Conservation (phyloP, 2,329 filamentous ascomycete genomes). For the Colletotrichum eleusines region DNA sequence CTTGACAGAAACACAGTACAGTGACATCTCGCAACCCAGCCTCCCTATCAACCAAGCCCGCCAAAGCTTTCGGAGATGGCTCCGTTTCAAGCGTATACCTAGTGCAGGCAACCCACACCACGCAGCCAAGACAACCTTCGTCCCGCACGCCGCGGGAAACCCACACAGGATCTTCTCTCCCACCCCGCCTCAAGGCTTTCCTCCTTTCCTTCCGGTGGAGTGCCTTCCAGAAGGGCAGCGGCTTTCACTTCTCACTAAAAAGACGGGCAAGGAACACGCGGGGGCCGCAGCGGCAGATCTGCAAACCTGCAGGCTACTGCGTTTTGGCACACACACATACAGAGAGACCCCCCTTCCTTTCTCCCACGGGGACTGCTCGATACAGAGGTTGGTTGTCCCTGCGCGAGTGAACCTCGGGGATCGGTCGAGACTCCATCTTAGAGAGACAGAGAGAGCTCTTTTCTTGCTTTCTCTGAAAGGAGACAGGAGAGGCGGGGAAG, state of each 20-base stretch:
- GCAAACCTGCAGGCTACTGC: slow-evolving; percentile 1
- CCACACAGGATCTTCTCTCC: not conserved
- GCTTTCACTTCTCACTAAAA: not conserved
- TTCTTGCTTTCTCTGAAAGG: not conserved
- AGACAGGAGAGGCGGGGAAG: not conserved
- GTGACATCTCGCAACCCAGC: no score
- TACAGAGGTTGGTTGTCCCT: no score
- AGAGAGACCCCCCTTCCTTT: not conserved
- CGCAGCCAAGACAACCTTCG: not conserved
- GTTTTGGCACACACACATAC: not conserved
- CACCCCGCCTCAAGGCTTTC: not conserved
- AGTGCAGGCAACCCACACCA: not conserved
- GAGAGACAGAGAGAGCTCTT: not conserved
- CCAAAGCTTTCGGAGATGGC: no score
- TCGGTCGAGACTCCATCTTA: not conserved
- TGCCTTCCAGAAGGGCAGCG: not conserved
- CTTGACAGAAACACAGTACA: no score
- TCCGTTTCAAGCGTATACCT: no score
- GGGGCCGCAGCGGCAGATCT: not conserved
- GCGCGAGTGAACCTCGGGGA: not conserved
- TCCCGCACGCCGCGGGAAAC: not conserved
- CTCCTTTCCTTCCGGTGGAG: not conserved
- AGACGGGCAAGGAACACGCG: not conserved
- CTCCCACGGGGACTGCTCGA: not conserved
- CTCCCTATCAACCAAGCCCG: no score